Evolutionary conservation across 768 basidiomycete species (phyloP).

Genomic region (Solioccasus polychromus): DNA sequence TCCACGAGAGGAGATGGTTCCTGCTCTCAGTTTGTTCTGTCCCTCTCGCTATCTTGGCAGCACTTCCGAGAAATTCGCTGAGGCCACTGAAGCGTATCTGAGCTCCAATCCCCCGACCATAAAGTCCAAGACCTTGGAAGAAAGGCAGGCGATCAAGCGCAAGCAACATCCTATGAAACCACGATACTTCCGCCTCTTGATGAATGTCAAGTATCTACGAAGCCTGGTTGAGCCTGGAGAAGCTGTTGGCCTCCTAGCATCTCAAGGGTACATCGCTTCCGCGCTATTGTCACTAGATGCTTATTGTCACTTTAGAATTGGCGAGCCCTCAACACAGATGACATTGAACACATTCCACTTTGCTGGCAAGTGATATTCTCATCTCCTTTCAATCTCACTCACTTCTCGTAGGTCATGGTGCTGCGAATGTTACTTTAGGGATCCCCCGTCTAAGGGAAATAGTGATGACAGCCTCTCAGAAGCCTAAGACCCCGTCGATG

Average conservation of each 20-base stretch:
- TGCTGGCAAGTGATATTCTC: conserved; percentile 58
- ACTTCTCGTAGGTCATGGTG: conserved; percentile 79
- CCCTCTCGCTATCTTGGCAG: conserved; percentile 82
- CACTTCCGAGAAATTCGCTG: conserved; percentile 90
- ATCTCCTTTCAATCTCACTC: not conserved
- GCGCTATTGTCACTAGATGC: not conserved
- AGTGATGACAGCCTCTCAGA: conserved; percentile 96
- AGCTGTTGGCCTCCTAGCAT: conserved; percentile 95
- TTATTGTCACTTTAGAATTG: conserved; percentile 57
- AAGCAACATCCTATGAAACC: conserved; percentile 46
- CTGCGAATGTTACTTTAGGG: conserved; percentile 98
- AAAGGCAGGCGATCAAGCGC: conserved; percentile 38
- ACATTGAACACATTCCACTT: conserved; percentile 99
- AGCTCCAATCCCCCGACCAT: conserved; percentile 66
- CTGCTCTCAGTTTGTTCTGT: conserved; percentile 70
- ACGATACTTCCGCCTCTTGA: conserved; percentile 72
- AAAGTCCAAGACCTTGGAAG: conserved; percentile 39
- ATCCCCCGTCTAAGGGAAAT: conserved; percentile 98
- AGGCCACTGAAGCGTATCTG: conserved; percentile 74
- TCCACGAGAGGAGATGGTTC: conserved; percentile 61
- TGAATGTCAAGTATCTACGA: conserved; percentile 91
- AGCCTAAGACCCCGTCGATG: conserved; percentile 98
- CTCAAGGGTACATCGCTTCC: conserved; percentile 74
- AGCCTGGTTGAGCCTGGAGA: conserved; percentile 96
- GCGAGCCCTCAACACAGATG: conserved; percentile 99